Evolutionary conservation across 2,329 filamentous ascomycete species (phyloP), one percentile per base, ranked within the genome.

Genomic region (Fusarium anthophilum): DNA sequence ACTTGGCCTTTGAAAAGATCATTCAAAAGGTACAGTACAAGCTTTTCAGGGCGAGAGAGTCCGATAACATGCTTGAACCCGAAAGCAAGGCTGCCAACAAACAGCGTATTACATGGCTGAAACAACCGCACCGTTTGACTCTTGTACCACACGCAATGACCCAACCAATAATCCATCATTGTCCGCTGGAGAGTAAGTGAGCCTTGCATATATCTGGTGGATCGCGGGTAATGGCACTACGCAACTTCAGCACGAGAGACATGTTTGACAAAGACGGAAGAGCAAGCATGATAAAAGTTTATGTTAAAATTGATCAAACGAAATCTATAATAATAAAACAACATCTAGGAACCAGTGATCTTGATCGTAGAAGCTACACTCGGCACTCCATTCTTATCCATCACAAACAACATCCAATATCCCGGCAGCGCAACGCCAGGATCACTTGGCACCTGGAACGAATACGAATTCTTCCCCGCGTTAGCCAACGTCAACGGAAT

Each of bases 381-480:
- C 18, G 70, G 73, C 5, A 76, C 73, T 3, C 73, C 70, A 26
- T 51, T 72, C 51, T 35, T 45, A 32, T 72, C 71, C 60, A 76
- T 69, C 1, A 76, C 73, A 47, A 76, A 76, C 48, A 76, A 47
- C 73, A 76, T 76, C 73, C 73, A 76, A 32, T 76, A 76, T 22
- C 73, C 73, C 13, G 73, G 73, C 22, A 76, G 15, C 10, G 70
- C 73, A 39, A 75, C 26, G 8, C 73, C 73, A 7, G 70, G 28
- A 32, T 76, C 73, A n/a, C 44, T 24, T 4, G 73, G 73, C 6
- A 75, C 57, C 24, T 63, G 37, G 35, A 75, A 68, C 6, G 66
- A 45, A 17, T 76, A 76, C 14, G 28, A 24, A 22, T 69, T 74
- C 28, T 61, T 71, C 1, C 63, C 66, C 2, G 43, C 38, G 2